Evolutionary conservation across 495 filamentous ascomycete species (phyloP), one percentile per base, ranked within the genome.

Genomic region (Aspergillus coremiiformis): DNA sequence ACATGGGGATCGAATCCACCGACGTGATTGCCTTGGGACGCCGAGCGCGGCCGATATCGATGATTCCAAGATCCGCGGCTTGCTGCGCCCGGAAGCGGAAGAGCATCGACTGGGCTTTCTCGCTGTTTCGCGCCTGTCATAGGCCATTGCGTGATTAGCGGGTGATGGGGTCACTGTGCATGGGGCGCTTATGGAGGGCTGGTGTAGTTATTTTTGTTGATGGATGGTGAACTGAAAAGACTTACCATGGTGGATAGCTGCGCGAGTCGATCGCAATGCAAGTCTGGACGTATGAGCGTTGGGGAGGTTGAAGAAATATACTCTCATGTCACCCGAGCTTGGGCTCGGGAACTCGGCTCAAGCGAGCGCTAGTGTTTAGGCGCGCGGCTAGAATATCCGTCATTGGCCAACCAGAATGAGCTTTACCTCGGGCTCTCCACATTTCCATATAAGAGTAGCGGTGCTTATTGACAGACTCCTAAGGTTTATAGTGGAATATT

Each of bases 101-200:
- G 70, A 98, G 94, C 93, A 98, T 98, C 20, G 92, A 96, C 71
- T 98, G 93, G 53, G 93, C 93, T 74, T 97, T 97, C 80, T 96
- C 92, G 24, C 86, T 89, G 69, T 98, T 98, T 53, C 83, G 83
- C 49, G 83, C 83, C 83, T 85, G 67, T 55, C 33, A 55, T 51
- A 53, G 49, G 48, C 22, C 43, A 39, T 51, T 52, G 39, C 39
- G 62, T 59, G 26, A 23, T 23, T 17, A 15, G 33, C 53, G 57
- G 47, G 41, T 35, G 21, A 21, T 32, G 12, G 4, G 23, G n/a
- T n/a, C n/a, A 15, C 30, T 49, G 1, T 44, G 3, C 15, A 23
- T 49, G 19, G 27, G 35, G 5, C 4, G 20, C 0, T 17, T 29
- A 9, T 17, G 21, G 19, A 12, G 12, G 21, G 7, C 7, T 30